Base-by-base conservation (phyloP, 495 filamentous ascomycete genomes). In the Penicillium pancosmium region DNA sequence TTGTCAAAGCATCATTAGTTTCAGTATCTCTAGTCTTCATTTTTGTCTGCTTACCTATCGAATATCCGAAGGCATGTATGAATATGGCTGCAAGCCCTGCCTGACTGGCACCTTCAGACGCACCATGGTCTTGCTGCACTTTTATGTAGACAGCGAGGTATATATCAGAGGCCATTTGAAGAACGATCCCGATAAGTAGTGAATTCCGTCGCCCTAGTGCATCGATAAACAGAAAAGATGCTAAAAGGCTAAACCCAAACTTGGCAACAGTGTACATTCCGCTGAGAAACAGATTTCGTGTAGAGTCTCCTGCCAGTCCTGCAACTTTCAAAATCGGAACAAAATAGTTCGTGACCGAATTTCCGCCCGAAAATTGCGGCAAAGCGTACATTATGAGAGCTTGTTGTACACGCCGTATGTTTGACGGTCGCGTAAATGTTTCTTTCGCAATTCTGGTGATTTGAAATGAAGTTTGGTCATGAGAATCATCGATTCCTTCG, bases 331-430 rank as follows among this genome's bases (percentile, higher is more conserved):
- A 31, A 23, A 67, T 61, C 0, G 65, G 65, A 4, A 68, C 54
- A n/a, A 68, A 62, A 34, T 68, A 68, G 16, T 40, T 54, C 1
- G 62, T 68, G 2, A 68, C 48, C 0, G 55, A 60, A 41, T 70
- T 68, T 8, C 54, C 66, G 9, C 67, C 70, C 2, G 63, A 66
- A 31, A 73, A 66, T 54, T 77, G 72, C 10, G 73, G 61, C 16
- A 77, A 33, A 1, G 56, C 60, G 40, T 59, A 68, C 9, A 54
- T 54, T 11, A 70, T 50, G 3, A 65, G 13, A 2, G 62, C 52
- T 43, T 73, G 73, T 18, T 67, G 62, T 46, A 67, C 54, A 11
- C 57, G 54, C 15, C 63, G 69, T 8, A 64, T 19, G 15, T 55
- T 66, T 0, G 63, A 60, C 9, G 59, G 34, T 0, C 64, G 36